A percentile compares a stretch with the other conserved stretches of the same genome.
phyloP scores from a whole-genome alignment of 2,329 filamentous ascomycete species.

The Colletotrichum aenigma region DNA sequence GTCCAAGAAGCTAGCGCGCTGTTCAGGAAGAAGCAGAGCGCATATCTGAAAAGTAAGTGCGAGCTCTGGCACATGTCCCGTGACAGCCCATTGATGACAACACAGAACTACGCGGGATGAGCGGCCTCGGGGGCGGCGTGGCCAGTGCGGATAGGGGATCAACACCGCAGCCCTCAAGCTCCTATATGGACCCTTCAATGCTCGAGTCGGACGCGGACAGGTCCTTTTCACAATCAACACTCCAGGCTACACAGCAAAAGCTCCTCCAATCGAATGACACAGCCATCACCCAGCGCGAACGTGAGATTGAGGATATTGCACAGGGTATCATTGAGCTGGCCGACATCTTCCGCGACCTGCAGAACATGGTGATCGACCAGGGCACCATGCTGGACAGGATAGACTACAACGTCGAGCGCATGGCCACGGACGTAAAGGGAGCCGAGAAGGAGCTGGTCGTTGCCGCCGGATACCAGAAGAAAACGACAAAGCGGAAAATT shows the following conservation, averaged over 20 bases:
- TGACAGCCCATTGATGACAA: constrained; percentile 23
- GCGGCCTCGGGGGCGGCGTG: constrained; percentile 58
- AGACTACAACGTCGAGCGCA: constrained; percentile 97
- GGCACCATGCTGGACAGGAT: constrained; percentile 92
- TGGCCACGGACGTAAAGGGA: constrained; percentile 90
- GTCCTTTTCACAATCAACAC: constrained; percentile 86
- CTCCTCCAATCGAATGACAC: constrained; percentile 78
- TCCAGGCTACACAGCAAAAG: constrained; percentile 78
- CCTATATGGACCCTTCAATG: constrained; percentile 83
- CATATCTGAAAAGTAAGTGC: constrained; percentile 84
- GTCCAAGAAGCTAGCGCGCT: constrained; percentile 91
- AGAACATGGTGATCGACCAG: constrained; percentile 93
- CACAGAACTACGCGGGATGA: constrained; percentile 75
- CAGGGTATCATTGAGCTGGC: constrained; percentile 97
- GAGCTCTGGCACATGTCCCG: background rate
- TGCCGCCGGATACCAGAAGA: constrained; percentile 86
- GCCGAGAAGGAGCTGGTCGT: constrained; percentile 92
- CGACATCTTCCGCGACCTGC: constrained; percentile 95
- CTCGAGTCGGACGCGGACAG: constrained; percentile 94
- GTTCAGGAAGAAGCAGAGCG: constrained; percentile 97
- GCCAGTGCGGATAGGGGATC: constrained; percentile 55
- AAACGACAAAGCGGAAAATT: constrained; percentile 88
- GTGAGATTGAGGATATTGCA: constrained; percentile 96
- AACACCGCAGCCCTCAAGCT: constrained; percentile 51
- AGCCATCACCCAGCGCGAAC: constrained; percentile 87